Evolutionary conservation across 179 eudicot genomes (phyloP), one percentile per base, ranked within the genome.

Genomic region (Beta macrorhiza): DNA sequence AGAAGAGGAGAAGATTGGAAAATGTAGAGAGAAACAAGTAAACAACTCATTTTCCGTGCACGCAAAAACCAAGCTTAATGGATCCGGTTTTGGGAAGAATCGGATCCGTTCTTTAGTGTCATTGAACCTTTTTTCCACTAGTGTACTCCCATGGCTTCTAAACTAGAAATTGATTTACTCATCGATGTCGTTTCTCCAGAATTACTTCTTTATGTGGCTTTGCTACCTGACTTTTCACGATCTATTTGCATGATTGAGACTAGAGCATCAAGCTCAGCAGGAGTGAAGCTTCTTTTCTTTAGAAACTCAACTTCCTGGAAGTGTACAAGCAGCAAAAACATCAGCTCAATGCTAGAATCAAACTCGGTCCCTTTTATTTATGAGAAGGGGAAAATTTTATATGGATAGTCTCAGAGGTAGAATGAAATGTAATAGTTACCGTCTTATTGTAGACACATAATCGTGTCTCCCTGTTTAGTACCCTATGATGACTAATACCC

Each of bases 231-330:
- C 75, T 84, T 92, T 78, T 89, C 91, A 79, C 97, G 89, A 76
- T 93, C 99, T 82, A 94, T 77, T 81, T 91, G 90, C 75, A 97
- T 73, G 51, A 84, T 82, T 44, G 95, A 90, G 13, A 84, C 97
- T 83, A 97, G 83, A 74, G 98, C 98, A 80, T 97, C 94, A 83
- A 94, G 98, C 89, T 97, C 99, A 74, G 89, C 82, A 63, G 82
- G 67, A 82, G 84, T 91, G 84, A 92, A 93, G 83, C 88, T 90
- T 58, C 98, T 97, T 78, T 71, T 84, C 89, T 97, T 94, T 75
- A 97, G 85, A 83, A 97, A 92, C 85, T 97, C 99, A 85, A 94
- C 87, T 89, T 97, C 99, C 99, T 97, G 87, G 58, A 82, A 67
- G 63, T 57, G 75, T 78, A 74, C 57, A 68, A 11, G 7, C 59